Conservation (phyloP, 139 green algal genomes). For the Tetraselmis chui region DNA sequence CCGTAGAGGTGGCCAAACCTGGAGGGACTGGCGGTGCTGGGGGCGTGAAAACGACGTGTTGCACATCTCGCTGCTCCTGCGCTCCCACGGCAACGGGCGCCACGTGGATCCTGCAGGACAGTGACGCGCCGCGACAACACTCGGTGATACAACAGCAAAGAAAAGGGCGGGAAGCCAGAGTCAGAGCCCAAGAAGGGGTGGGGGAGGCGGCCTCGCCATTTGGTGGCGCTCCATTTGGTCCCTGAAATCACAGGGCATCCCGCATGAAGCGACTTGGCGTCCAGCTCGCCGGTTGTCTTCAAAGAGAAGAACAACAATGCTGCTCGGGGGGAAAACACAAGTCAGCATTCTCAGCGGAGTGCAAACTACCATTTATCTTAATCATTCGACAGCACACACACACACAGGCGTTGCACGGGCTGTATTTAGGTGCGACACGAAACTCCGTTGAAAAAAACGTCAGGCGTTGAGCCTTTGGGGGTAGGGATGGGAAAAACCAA, state of each 20-base stretch:
- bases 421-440: too few relatives aligned
- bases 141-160: background rate
- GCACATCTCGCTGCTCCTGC: background rate
- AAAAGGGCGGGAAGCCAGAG: background rate
- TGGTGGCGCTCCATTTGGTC: conserved; percentile 30
- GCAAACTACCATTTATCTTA: too few relatives aligned
- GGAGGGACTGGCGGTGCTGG: background rate
- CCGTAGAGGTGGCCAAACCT: too few relatives aligned
- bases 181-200: too few relatives aligned
- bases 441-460: too few relatives aligned
- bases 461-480: too few relatives aligned
- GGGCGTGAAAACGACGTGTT: background rate
- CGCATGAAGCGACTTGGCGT: conserved; percentile 16
- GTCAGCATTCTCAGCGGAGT: too few relatives aligned
- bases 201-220: too few relatives aligned
- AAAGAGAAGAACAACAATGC: conserved; percentile 31
- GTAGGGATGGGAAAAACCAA: too few relatives aligned
- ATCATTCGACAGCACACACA: too few relatives aligned
- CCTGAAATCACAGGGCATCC: conserved; percentile 23
- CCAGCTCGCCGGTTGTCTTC: conserved; percentile 1
- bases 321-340: too few relatives aligned
- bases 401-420: too few relatives aligned
- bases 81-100: background rate
- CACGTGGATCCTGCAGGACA: background rate
- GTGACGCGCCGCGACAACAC: background rate